A percentile compares a stretch with the other conserved stretches of the same genome.
Evolutionary conservation across 2,329 filamentous ascomycete genomes (phyloP).

Genomic region (Calonectria hongkongensis): DNA sequence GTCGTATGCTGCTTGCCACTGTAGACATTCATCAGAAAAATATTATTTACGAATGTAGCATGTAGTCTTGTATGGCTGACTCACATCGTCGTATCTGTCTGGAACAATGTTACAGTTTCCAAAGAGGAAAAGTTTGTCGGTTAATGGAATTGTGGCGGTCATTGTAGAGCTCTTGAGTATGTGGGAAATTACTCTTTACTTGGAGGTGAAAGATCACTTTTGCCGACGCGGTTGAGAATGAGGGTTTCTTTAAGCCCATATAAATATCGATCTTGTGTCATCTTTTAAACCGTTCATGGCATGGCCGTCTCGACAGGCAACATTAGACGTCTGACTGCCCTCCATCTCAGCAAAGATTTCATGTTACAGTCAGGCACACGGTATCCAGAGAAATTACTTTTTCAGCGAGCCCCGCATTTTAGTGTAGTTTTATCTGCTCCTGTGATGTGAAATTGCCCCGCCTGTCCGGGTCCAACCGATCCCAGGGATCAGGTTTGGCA

Average conservation of each 20-base stretch:
- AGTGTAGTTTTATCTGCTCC: not conserved
- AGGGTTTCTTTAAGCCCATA: not conserved
- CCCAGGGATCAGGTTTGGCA: conserved; percentile 20
- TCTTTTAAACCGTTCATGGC: not conserved
- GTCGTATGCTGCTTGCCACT: conserved; percentile 65
- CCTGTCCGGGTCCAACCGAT: not conserved
- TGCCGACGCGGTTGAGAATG: not conserved
- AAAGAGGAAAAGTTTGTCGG: conserved; percentile 48
- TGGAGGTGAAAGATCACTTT: not conserved
- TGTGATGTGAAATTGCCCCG: conserved; percentile 29
- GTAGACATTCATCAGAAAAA: not conserved
- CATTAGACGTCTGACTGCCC: not conserved
- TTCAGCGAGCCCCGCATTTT: conserved; percentile 8
- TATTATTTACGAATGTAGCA: not conserved
- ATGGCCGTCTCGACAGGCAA: not conserved
- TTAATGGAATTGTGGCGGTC: conserved; percentile 35
- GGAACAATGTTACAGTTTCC: conserved; percentile 62
- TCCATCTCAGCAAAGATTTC: not conserved
- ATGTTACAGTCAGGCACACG: conserved; percentile 29
- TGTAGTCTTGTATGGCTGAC: not conserved
- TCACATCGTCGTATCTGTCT: conserved; percentile 58
- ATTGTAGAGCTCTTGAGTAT: not conserved
- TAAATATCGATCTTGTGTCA: not conserved
- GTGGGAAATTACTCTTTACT: not conserved
- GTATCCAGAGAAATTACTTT: conserved; percentile 23